Percentiles rank a stretch among this genome's conserved stretches.
Evolutionary conservation across 192 early-diverging fungal species (phyloP).

Genomic region (Podila horticola): DNA sequence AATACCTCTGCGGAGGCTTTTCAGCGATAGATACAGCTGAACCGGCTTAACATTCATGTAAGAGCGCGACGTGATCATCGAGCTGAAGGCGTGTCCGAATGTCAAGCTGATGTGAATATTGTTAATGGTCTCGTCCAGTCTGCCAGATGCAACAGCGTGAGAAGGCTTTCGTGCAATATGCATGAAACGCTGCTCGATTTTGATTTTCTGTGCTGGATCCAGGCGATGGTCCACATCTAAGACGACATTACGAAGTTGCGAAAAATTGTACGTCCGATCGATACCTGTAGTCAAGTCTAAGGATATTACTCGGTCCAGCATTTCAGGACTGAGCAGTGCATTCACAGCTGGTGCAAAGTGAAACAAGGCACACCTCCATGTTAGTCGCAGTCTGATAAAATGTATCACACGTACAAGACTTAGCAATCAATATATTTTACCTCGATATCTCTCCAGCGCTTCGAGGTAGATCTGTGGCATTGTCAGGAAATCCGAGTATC

Average conservation of each 20-base stretch:
- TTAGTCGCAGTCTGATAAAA: not conserved
- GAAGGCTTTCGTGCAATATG: not conserved
- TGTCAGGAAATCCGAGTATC: conserved; percentile 19
- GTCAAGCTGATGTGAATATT: conserved; percentile 24
- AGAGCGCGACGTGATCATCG: conserved; percentile 78
- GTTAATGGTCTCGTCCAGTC: not conserved
- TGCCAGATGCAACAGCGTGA: not conserved
- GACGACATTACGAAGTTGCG: too few species aligned
- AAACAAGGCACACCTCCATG: too few species aligned
- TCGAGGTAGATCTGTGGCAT: conserved; percentile 26
- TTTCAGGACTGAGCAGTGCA: too few species aligned
- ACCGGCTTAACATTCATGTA: conserved; percentile 81
- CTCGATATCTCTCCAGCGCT: conserved; percentile 10
- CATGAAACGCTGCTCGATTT: too few species aligned
- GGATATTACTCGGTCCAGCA: too few species aligned
- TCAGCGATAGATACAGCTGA: conserved; percentile 68
- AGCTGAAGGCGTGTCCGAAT: conserved; percentile 78
- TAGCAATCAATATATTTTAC: not conserved
- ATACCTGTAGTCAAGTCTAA: too few species aligned
- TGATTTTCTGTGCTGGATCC: too few species aligned
- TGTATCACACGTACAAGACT: not conserved
- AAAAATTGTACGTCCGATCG: too few species aligned
- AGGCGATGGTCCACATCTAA: too few species aligned
- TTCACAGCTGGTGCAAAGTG: too few species aligned
- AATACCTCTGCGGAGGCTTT: conserved; percentile 69